phyloP scores from a whole-genome alignment of 768 basidiomycete genomes.

The Pulveroboletus sp. region DNA sequence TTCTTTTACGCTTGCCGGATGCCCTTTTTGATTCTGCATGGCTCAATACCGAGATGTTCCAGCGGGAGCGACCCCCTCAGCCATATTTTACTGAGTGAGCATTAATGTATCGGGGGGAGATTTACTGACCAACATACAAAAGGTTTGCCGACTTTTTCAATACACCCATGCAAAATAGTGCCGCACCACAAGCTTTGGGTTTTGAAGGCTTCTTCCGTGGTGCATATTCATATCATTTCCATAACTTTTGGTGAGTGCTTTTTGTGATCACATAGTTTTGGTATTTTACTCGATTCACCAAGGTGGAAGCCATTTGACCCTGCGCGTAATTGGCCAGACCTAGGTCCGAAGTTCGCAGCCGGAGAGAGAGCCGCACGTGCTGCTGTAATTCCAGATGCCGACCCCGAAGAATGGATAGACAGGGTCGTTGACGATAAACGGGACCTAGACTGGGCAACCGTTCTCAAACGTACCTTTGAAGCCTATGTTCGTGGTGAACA shows the following conservation, averaged over 20 bases:
- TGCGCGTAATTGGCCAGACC: slow-evolving; percentile 91
- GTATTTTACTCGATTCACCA: slow-evolving; percentile 1
- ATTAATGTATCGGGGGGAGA: background rate
- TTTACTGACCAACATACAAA: slow-evolving; percentile 1
- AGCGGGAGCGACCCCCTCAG: slow-evolving; percentile 89
- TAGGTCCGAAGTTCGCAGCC: slow-evolving; percentile 74
- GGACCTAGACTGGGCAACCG: slow-evolving; percentile 90
- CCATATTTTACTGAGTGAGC: slow-evolving; percentile 86
- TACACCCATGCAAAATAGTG: slow-evolving; percentile 67
- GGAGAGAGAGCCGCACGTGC: slow-evolving; percentile 70
- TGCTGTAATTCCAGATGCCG: slow-evolving; percentile 32
- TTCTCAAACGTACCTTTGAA: slow-evolving; percentile 95
- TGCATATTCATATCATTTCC: slow-evolving; percentile 94
- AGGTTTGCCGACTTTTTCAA: slow-evolving; percentile 92
- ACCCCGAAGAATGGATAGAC: slow-evolving; percentile 38
- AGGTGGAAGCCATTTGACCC: slow-evolving; percentile 98
- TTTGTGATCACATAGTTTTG: background rate
- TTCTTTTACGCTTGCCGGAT: slow-evolving; percentile 88
- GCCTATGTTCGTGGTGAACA: slow-evolving; percentile 85
- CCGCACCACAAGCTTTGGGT: slow-evolving; percentile 83
- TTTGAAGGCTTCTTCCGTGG: slow-evolving; percentile 97
- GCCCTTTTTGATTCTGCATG: slow-evolving; percentile 97
- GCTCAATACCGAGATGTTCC: slow-evolving; percentile 91
- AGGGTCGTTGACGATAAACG: slow-evolving; percentile 62
- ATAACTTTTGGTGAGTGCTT: slow-evolving; percentile 77